phyloP scores from a whole-genome alignment of 2,329 filamentous ascomycete genomes.

The Botryotinia globosa region DNA sequence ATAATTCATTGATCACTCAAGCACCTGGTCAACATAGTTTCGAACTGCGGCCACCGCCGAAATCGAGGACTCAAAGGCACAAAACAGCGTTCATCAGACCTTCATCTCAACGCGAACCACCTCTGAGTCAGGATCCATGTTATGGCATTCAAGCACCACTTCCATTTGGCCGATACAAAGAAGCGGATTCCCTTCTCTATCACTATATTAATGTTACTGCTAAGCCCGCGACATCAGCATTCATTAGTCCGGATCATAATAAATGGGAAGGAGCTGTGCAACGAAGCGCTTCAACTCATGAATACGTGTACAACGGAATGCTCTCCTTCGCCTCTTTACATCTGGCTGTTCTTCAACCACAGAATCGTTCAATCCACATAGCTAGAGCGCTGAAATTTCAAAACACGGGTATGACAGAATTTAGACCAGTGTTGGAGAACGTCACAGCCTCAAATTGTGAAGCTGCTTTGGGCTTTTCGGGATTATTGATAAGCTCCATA shows the following conservation, averaged over 20 bases:
- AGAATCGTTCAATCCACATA: not conserved
- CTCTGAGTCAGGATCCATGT: not conserved
- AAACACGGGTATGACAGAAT: constrained; percentile 2
- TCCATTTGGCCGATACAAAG: not conserved
- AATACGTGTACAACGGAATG: constrained; percentile 18
- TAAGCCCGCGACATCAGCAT: constrained; percentile 10
- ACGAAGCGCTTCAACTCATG: not conserved
- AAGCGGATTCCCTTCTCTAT: constrained; percentile 10
- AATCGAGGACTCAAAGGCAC: not conserved
- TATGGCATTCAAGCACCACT: not conserved
- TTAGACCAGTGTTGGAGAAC: not conserved
- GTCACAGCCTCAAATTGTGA: not conserved
- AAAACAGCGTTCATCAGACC: constrained; percentile 1
- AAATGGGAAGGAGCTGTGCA: constrained; percentile 12
- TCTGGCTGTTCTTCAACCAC: constrained; percentile 1
- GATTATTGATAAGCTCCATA: constrained; percentile 10
- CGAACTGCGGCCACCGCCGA: not conserved
- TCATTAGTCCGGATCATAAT: constrained; percentile 6
- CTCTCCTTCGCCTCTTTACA: constrained; percentile 15
- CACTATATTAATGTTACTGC: constrained; percentile 12
- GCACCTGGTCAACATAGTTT: constrained; percentile 17
- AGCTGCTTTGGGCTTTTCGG: constrained; percentile 12
- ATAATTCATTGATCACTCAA: constrained; percentile 10
- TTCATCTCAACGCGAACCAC: not conserved
- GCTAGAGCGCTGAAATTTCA: constrained; percentile 9